These are phyloP conservation scores for Leptographium lundbergii DNA, from an alignment of 2,329 filamentous ascomycete species.

Conservation along the genomic window DNA sequence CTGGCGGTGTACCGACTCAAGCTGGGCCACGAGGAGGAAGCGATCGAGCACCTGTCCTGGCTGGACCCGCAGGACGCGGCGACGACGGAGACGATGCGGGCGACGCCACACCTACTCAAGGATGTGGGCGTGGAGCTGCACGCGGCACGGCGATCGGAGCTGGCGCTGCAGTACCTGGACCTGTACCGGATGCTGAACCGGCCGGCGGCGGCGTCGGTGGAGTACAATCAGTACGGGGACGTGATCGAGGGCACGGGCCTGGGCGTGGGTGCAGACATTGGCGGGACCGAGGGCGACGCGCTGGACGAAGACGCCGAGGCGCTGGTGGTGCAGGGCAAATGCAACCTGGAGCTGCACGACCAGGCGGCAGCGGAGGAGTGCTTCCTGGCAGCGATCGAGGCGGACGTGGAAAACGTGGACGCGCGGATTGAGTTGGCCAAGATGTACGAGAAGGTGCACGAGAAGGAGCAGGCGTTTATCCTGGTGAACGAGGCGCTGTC, in stretches of 20 bases:
- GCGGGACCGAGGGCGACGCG: constrained; percentile 11
- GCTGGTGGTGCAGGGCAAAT: constrained; percentile 48
- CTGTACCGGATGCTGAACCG: constrained; percentile 36
- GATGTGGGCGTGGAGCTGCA: constrained; percentile 44
- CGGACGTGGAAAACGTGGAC: constrained; percentile 59
- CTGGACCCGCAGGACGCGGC: constrained; percentile 50
- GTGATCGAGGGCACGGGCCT: not conserved
- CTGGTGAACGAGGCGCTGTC: constrained; percentile 64
- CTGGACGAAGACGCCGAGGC: constrained; percentile 33
- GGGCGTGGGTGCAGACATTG: no score
- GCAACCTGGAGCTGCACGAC: constrained; percentile 52
- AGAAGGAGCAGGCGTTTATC: constrained; percentile 64
- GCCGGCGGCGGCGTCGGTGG: constrained; percentile 12
- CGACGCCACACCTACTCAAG: constrained; percentile 69
- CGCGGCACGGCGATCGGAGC: constrained; percentile 19
- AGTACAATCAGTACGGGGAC: constrained; percentile 2
- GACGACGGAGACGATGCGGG: constrained; percentile 38
- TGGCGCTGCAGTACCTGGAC: constrained; percentile 44
- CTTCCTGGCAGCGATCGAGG: constrained; percentile 61
- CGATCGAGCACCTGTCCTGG: constrained; percentile 55
- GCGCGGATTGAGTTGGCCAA: constrained; percentile 70
- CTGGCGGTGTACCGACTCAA: constrained; percentile 73
- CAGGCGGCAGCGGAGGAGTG: constrained; percentile 61
- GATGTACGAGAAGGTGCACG: constrained; percentile 65
- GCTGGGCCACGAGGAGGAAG: constrained; percentile 56